These are phyloP conservation scores for Kurtzmaniella quercitrusa DNA, from an alignment of 1,139 yeast species.

Conservation along the genomic window DNA sequence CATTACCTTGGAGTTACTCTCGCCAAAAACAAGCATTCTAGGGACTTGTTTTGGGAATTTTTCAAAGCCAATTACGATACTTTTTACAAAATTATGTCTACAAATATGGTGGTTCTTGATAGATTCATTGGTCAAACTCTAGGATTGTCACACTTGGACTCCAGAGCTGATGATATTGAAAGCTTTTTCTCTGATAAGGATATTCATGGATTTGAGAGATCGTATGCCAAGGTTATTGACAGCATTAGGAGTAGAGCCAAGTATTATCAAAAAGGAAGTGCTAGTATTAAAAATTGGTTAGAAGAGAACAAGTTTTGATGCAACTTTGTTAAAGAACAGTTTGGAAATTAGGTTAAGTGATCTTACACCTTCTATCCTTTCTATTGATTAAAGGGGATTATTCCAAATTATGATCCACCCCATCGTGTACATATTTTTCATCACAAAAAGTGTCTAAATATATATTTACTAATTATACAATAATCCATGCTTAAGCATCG, in stretches of 20 bases:
- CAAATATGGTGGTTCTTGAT: conserved; percentile 61
- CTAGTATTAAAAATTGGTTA: conserved; percentile 25
- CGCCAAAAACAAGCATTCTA: conserved; percentile 46
- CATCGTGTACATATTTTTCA: neutral
- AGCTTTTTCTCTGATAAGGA: conserved; percentile 53
- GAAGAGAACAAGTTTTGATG: conserved; percentile 7
- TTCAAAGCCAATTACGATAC: conserved; percentile 50
- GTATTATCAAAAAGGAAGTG: conserved; percentile 41
- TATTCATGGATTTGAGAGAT: conserved; percentile 57
- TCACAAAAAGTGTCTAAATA: neutral
- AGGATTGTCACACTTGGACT: conserved; percentile 34
- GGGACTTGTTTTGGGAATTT: conserved; percentile 51
- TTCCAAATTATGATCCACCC: too few species aligned
- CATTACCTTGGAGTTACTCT: conserved; percentile 55
- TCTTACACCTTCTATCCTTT: neutral
- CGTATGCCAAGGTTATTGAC: conserved; percentile 53
- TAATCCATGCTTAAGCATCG: conserved; percentile 11
- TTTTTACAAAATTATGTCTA: conserved; percentile 44
- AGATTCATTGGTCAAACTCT: conserved; percentile 56
- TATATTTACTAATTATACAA: neutral
- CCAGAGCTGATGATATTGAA: conserved; percentile 40
- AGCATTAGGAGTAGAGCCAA: conserved; percentile 42
- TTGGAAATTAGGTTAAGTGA: too few species aligned
- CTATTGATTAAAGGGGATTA: too few species aligned
- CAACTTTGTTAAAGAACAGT: too few species aligned